Evolutionary conservation across 1,284 basidiomycete species (phyloP).

Genomic region (Malassezia obtusa): DNA sequence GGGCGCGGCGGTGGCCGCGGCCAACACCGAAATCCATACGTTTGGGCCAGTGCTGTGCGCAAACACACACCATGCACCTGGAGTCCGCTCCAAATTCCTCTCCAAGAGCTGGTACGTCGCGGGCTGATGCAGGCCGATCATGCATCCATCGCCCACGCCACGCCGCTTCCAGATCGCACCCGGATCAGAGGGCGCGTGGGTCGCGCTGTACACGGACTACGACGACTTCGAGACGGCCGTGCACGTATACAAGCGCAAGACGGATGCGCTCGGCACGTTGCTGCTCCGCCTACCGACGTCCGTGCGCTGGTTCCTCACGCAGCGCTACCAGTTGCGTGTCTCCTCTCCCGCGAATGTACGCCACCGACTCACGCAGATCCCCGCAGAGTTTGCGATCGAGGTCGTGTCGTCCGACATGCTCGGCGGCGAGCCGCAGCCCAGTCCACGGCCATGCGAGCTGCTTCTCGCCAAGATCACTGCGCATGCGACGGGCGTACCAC

Average conservation of each 20-base stretch:
- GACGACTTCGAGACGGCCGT: background rate
- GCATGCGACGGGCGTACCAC: background rate
- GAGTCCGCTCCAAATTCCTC: background rate
- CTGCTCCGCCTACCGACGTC: background rate
- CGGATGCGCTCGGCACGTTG: background rate
- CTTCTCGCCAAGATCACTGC: constrained; percentile 1
- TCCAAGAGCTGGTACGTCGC: constrained; percentile 9
- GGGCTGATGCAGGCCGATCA: background rate
- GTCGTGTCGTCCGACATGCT: constrained; percentile 4
- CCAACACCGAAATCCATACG: constrained; percentile 10
- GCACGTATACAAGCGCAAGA: background rate
- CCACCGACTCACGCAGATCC: background rate
- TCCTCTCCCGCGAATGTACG: constrained; percentile 14
- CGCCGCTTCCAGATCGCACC: background rate
- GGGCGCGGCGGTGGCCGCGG: background rate
- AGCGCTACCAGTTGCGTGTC: constrained; percentile 12
- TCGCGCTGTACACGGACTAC: constrained; percentile 2
- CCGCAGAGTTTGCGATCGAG: background rate
- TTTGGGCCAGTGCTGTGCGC: constrained; percentile 8
- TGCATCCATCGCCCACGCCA: constrained; percentile 1
- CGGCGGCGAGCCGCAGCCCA: background rate
- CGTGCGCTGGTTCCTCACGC: constrained; percentile 5
- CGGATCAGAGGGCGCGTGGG: background rate
- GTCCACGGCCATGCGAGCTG: background rate
- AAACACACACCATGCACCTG: background rate